A percentile compares a stretch with the other conserved stretches of the same genome.
These are phyloP conservation scores for Serendipita sp. DNA, from an alignment of 768 basidiomycete genomes.

Conservation along the genomic window DNA sequence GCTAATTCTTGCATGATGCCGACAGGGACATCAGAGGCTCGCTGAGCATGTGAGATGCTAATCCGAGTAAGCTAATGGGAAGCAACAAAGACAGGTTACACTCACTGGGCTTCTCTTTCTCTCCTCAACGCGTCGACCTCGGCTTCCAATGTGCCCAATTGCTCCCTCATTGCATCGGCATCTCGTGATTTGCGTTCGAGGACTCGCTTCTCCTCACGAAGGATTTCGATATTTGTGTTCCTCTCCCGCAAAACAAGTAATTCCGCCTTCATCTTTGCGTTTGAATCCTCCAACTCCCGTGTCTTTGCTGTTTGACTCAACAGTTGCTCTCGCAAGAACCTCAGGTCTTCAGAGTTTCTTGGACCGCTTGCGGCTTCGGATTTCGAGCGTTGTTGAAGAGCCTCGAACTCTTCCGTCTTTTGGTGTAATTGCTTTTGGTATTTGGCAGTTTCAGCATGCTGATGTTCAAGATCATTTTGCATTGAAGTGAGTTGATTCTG, in stretches of 20 bases:
- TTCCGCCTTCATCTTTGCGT: conserved; percentile 39
- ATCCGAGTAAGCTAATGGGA: not conserved
- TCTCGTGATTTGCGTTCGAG: conserved; percentile 37
- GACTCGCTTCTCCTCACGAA: conserved; percentile 56
- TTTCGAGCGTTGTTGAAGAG: conserved; percentile 7
- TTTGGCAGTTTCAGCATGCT: conserved; percentile 4
- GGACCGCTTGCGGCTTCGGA: conserved; percentile 18
- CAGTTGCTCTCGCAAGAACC: conserved; percentile 49
- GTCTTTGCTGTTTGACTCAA: conserved; percentile 48
- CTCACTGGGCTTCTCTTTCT: conserved; percentile 27
- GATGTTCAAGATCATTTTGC: conserved; percentile 24
- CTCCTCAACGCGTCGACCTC: conserved; percentile 43
- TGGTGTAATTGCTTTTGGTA: not conserved
- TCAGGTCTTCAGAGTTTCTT: conserved; percentile 35
- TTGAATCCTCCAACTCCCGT: conserved; percentile 40
- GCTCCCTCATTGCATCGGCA: conserved; percentile 39
- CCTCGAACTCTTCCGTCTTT: not conserved
- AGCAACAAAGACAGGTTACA: not conserved
- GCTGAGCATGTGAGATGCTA: conserved; percentile 18
- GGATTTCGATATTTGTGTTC: conserved; percentile 46
- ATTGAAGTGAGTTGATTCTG: not conserved
- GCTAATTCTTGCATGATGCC: conserved; percentile 43
- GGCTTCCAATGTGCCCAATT: conserved; percentile 40
- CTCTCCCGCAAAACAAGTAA: conserved; percentile 36
- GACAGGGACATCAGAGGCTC: conserved; percentile 32